A percentile compares a stretch with the other conserved stretches of the same genome.
These are phyloP conservation scores for Crucihimalaya himalaica DNA, from an alignment of 345 rosid species.

Conservation along the genomic window DNA sequence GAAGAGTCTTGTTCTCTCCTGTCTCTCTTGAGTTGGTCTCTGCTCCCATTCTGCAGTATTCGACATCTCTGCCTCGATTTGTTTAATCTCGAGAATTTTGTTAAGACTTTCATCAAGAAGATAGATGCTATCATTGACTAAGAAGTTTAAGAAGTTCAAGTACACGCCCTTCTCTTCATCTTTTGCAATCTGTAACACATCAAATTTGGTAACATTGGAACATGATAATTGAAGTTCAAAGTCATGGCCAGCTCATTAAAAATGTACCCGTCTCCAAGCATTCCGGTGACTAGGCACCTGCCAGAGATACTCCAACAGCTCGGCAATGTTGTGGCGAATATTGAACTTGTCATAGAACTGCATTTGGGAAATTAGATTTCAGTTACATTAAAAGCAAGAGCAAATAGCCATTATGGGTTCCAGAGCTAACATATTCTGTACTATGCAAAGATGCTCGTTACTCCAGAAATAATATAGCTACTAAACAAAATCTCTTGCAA, in stretches of 20 bases:
- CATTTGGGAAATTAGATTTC: constrained; percentile 30
- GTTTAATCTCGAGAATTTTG: constrained; percentile 94
- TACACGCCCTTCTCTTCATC: constrained; percentile 99
- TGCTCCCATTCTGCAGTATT: constrained; percentile 90
- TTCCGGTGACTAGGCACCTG: constrained; percentile 98
- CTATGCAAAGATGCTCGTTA: constrained; percentile 8
- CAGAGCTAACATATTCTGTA: background rate
- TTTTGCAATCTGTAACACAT: constrained; percentile 80
- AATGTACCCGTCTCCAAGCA: constrained; percentile 89
- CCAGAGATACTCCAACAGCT: constrained; percentile 97
- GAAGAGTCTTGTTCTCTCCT: constrained; percentile 90
- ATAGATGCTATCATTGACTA: constrained; percentile 94
- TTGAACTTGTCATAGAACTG: constrained; percentile 99
- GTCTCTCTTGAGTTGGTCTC: constrained; percentile 94
- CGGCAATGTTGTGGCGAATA: constrained; percentile 97
- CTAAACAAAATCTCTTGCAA: constrained; percentile 27
- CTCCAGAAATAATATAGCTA: constrained; percentile 18
- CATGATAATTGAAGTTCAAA: constrained; percentile 18
- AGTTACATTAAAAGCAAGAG: constrained; percentile 6
- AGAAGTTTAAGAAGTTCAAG: constrained; percentile 94
- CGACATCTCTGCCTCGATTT: constrained; percentile 94
- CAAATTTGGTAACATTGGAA: background rate
- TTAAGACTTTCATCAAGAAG: constrained; percentile 98
- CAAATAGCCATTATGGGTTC: background rate
- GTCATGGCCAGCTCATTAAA: constrained; percentile 15